Evolutionary conservation across 2,329 filamentous ascomycete species (phyloP), one percentile per base, ranked within the genome.

Genomic region (Mycocentrospora acerina): DNA sequence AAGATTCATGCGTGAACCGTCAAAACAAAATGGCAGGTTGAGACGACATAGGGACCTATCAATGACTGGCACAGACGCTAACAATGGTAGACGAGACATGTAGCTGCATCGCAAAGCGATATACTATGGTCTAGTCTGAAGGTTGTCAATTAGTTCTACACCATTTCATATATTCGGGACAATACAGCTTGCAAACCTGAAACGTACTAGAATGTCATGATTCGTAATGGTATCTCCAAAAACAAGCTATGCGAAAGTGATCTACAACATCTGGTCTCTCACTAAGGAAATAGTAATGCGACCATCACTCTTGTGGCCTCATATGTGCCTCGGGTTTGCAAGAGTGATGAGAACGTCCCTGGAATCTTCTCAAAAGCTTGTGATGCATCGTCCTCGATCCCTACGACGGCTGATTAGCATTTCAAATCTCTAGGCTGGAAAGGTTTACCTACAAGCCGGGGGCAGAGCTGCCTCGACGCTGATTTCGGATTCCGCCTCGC

Each of bases 401-500:
- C 60, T 64, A 16, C 17, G 7, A 15, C 27, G 9, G 26, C 37
- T 30, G 46, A 24, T 12, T 35, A 11, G 7, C 15, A 10, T 14
- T 11, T 2, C 8, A 16, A 11, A 17, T 4, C 15, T 12, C 24
- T 1, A 4, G 4, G 8, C 14, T 3, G 11, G 14, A 36, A 19
- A 29, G 2, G 11, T 26, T 7, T 13, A 53, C 82, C 76, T 66
- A 87, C 83, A 88, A 58, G 78, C 79, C 7, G 70, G 72, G 1
- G 84, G 83, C 27, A 82, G 68, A 4, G 77, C 76, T 2, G 81
- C 68, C 45, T 79, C 59, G 9, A 83, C 70, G 4, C 67, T 68
- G 12, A 87, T 64, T 29, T 71, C 70, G 49, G 78, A 86, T 53
- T 78, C 76, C 4, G 81, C 83, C 57, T 88, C 85, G 5, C 85